These are phyloP conservation scores for Dothideomycetes sp. DNA, from an alignment of 2,329 filamentous ascomycete species.

Conservation along the genomic window DNA sequence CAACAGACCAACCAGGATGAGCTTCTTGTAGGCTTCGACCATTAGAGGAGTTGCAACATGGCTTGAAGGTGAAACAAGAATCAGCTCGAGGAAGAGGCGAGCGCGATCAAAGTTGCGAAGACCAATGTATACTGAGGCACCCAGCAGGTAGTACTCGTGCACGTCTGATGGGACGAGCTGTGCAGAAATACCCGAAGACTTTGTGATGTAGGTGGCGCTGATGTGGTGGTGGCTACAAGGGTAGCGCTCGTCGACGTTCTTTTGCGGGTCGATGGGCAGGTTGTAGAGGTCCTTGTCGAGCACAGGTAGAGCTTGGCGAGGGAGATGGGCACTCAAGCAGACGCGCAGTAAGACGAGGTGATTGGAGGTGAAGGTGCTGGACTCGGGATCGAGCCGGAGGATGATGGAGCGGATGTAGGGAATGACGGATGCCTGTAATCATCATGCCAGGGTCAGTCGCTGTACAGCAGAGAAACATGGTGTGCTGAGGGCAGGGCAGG, in stretches of 20 bases:
- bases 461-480: background rate
- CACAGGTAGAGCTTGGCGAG: slow-evolving; percentile 49
- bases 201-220: slow-evolving; percentile 51
- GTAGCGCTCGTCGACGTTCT: slow-evolving; percentile 31
- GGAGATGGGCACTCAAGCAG: slow-evolving; percentile 46
- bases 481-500: too few relatives aligned
- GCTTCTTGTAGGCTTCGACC: slow-evolving; percentile 87
- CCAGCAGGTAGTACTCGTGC: slow-evolving; percentile 45
- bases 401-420: slow-evolving; percentile 44
- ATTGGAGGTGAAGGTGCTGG: slow-evolving; percentile 55
- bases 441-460: slow-evolving; percentile 21
- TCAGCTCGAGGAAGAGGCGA: slow-evolving; percentile 38
- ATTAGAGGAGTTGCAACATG: slow-evolving; percentile 59
- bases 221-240: slow-evolving; percentile 33
- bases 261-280: slow-evolving; percentile 40
- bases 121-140: slow-evolving; percentile 40
- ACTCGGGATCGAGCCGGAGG: slow-evolving; percentile 56
- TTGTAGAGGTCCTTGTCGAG: slow-evolving; percentile 59
- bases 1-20: slow-evolving; percentile 69
- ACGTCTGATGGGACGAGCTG: slow-evolving; percentile 45
- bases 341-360: slow-evolving; percentile 51
- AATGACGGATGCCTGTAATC: slow-evolving; percentile 25
- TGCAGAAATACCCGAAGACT: slow-evolving; percentile 48
- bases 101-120: slow-evolving; percentile 34
- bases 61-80: slow-evolving; percentile 58